These are phyloP conservation scores for Avena sativa DNA, from an alignment of 176 grass and related monocot genomes.

Conservation along the genomic window DNA sequence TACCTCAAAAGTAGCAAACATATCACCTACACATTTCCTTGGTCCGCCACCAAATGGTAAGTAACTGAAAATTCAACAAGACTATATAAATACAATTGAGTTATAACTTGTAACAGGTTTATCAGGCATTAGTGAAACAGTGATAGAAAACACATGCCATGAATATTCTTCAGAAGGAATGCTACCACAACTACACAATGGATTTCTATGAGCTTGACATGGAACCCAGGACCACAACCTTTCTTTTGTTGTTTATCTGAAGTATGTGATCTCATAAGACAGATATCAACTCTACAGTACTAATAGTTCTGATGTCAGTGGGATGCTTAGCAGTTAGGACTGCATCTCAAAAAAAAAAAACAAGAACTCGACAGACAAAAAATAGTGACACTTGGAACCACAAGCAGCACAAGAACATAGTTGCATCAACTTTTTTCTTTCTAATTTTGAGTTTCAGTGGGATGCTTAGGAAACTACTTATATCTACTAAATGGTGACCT, in stretches of 20 bases:
- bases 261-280: not conserved
- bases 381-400: not conserved
- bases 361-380: not conserved
- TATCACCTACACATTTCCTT: slow-evolving; percentile 97
- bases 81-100: slow-evolving; percentile 25
- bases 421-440: not conserved
- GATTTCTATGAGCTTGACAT: not conserved
- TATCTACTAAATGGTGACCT: not conserved
- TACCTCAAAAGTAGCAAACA: slow-evolving; percentile 99
- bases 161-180: not conserved
- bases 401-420: not conserved
- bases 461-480: not conserved
- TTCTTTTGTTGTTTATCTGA: slow-evolving; percentile 24
- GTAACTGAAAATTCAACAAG: slow-evolving; percentile 82
- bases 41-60: slow-evolving; percentile 97
- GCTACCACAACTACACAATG: not conserved
- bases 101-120: slow-evolving; percentile 21
- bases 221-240: not conserved
- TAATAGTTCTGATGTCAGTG: not conserved
- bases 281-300: not conserved
- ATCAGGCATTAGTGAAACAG: not conserved
- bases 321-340: not conserved
- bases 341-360: not conserved
- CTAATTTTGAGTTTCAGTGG: not conserved
- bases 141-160: slow-evolving; percentile 6